Evolutionary conservation across 2,329 filamentous ascomycete genomes (phyloP).

Genomic region (Raffaelea arxii): DNA sequence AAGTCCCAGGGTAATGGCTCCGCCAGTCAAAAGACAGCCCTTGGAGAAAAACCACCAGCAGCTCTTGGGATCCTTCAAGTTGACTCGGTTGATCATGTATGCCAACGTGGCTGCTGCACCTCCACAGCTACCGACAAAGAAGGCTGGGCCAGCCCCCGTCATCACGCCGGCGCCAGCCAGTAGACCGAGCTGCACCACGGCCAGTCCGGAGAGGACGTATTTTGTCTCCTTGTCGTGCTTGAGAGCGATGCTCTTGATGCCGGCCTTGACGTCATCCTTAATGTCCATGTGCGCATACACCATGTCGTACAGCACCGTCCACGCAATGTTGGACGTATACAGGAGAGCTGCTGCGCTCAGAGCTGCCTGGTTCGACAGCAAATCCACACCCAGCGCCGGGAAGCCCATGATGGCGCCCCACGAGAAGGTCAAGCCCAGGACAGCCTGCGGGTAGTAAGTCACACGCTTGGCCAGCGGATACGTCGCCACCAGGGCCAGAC

Average conservation of each 20-base stretch:
- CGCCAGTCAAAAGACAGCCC: constrained; percentile 59
- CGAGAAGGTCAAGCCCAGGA: constrained; percentile 76
- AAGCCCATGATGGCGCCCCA: constrained; percentile 88
- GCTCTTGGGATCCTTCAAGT: constrained; percentile 54
- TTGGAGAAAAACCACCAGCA: constrained; percentile 75
- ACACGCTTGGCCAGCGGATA: constrained; percentile 82
- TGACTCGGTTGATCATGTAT: constrained; percentile 58
- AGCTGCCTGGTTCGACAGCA: constrained; percentile 55
- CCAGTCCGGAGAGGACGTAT: constrained; percentile 60
- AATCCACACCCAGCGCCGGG: constrained; percentile 67
- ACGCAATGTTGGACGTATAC: constrained; percentile 71
- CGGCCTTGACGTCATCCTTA: constrained; percentile 73
- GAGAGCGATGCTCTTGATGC: constrained; percentile 80
- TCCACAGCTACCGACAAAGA: constrained; percentile 58
- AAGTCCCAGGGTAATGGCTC: constrained; percentile 49
- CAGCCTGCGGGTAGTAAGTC: constrained; percentile 78
- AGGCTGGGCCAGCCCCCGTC: constrained; percentile 57
- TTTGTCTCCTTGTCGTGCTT: constrained; percentile 73
- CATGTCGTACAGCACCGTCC: constrained; percentile 87
- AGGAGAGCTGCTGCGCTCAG: constrained; percentile 57
- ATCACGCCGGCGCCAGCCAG: constrained; percentile 60
- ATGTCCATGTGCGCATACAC: constrained; percentile 92
- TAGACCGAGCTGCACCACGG: constrained; percentile 57
- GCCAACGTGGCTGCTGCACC: constrained; percentile 51
- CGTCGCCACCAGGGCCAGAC: constrained; percentile 58